A percentile compares a stretch with the other conserved stretches of the same genome.
Evolutionary conservation across 2,329 filamentous ascomycete genomes (phyloP).

Genomic region (Boeremia exigua): DNA sequence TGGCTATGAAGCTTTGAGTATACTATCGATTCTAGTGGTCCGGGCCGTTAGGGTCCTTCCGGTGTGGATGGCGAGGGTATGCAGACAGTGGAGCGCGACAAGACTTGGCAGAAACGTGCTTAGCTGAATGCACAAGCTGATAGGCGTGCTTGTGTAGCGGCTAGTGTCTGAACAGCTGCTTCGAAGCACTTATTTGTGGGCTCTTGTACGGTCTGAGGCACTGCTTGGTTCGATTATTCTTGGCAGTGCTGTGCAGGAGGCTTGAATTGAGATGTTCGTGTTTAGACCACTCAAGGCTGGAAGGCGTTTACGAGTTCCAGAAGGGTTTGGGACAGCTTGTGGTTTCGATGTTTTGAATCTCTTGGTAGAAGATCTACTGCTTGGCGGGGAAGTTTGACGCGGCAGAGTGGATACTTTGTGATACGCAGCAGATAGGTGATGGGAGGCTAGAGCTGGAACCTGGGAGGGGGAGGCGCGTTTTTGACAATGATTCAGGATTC

Average conservation of each 20-base stretch:
- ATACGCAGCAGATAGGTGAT: conserved; percentile 22
- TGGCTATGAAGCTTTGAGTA: conserved; percentile 26
- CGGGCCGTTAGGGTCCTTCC: conserved; percentile 23
- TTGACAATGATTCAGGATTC: conserved; percentile 12
- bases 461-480: conserved; percentile 16
- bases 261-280: conserved; percentile 23
- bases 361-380: conserved; percentile 28
- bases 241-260: conserved; percentile 30
- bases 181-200: conserved; percentile 32
- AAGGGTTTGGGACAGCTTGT: conserved; percentile 29
- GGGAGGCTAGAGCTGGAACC: conserved; percentile 11
- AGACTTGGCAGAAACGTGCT: conserved; percentile 28
- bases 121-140: conserved; percentile 28
- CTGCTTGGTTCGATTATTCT: conserved; percentile 31
- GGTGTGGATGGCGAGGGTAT: conserved; percentile 23
- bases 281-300: conserved; percentile 17
- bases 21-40: conserved; percentile 27
- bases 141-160: conserved; percentile 27
- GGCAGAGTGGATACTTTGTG: conserved; percentile 37
- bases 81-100: conserved; percentile 15
- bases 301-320: conserved; percentile 24
- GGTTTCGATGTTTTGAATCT: conserved; percentile 33
- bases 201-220: conserved; percentile 19
- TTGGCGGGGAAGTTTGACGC: conserved; percentile 36
- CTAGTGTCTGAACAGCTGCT: conserved; percentile 29